Conservation (phyloP, 495 filamentous ascomycete genomes). For the Sphaerosporella brunnea region DNA sequence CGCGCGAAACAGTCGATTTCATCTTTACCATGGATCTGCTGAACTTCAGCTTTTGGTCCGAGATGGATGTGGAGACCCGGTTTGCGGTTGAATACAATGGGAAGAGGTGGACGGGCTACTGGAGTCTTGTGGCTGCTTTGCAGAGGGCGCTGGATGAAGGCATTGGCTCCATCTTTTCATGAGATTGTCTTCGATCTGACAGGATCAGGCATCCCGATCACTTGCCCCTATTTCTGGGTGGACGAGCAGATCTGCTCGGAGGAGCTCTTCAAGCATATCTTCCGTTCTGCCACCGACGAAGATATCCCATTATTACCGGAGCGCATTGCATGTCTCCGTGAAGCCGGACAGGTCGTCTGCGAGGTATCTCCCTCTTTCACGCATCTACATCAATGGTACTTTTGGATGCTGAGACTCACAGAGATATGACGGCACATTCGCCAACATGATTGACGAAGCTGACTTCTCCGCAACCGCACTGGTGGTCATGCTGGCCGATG, state of each 20-base stretch:
- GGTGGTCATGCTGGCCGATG: constrained; percentile 60
- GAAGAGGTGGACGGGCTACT: constrained; percentile 80
- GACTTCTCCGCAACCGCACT: constrained; percentile 64
- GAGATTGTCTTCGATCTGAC: too few species aligned
- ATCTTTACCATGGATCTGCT: constrained; percentile 93
- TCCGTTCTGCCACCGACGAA: constrained; percentile 70
- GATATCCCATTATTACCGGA: constrained; percentile 72
- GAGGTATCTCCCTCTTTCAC: too few species aligned
- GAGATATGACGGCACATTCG: constrained; percentile 62
- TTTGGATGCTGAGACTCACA: constrained; percentile 30
- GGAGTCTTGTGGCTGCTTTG: constrained; percentile 75
- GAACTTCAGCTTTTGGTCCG: constrained; percentile 95
- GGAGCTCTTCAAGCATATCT: constrained; percentile 54
- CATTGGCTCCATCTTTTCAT: too few species aligned
- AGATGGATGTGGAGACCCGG: constrained; percentile 40
- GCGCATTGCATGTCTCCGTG: constrained; percentile 58
- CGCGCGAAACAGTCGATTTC: constrained; percentile 65
- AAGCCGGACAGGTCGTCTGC: constrained; percentile 69
- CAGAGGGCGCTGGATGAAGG: constrained; percentile 81
- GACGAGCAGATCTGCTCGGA: constrained; percentile 60
- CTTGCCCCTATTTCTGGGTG: constrained; percentile 71
- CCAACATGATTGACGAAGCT: constrained; percentile 56
- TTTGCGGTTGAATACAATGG: constrained; percentile 69
- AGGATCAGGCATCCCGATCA: constrained; percentile 63
- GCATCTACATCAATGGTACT: constrained; percentile 6